Percentiles rank a stretch among this genome's conserved stretches.
Evolutionary conservation across 129 eudicot species (phyloP).

Genomic region (Scalesia atractyloides): DNA sequence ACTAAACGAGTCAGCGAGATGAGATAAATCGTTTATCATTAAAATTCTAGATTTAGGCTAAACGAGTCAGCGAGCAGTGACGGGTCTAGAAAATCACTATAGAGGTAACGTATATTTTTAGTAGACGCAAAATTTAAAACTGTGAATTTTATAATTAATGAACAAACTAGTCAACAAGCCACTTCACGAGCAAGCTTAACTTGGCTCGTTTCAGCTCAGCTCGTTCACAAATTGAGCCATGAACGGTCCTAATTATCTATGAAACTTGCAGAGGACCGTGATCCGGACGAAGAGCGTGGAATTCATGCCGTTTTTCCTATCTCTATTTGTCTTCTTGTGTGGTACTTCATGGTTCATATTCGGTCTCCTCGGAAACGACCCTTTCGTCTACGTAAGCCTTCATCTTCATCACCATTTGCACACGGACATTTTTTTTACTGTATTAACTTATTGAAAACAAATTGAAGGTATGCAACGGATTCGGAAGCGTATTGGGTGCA

Average conservation of each 20-base stretch:
- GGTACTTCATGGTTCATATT: constrained; percentile 84
- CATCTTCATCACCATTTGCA: neutral
- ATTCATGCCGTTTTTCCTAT: constrained; percentile 82
- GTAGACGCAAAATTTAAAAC: too few species aligned
- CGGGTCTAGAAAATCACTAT: too few species aligned
- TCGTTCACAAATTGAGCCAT: too few species aligned
- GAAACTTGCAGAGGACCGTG: constrained; percentile 56
- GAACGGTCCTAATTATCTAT: neutral
- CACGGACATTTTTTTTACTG: neutral
- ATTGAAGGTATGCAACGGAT: constrained; percentile 72
- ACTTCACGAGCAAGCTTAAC: too few species aligned
- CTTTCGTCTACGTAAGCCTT: constrained; percentile 63
- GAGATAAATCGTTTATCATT: too few species aligned
- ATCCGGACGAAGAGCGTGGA: constrained; percentile 80
- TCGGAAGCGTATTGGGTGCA: constrained; percentile 76
- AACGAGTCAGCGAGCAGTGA: too few species aligned
- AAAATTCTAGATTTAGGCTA: too few species aligned
- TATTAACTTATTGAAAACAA: neutral
- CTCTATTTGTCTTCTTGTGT: constrained; percentile 73
- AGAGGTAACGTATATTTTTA: too few species aligned
- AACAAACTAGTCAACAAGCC: too few species aligned
- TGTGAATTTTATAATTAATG: too few species aligned
- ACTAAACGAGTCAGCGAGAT: too few species aligned
- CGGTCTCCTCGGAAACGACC: constrained; percentile 82
- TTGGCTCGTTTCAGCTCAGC: too few species aligned